Evolutionary conservation across 371 early-diverging fungal species (phyloP), one percentile per base, ranked within the genome.

Genomic region (Mucor mucedo): DNA sequence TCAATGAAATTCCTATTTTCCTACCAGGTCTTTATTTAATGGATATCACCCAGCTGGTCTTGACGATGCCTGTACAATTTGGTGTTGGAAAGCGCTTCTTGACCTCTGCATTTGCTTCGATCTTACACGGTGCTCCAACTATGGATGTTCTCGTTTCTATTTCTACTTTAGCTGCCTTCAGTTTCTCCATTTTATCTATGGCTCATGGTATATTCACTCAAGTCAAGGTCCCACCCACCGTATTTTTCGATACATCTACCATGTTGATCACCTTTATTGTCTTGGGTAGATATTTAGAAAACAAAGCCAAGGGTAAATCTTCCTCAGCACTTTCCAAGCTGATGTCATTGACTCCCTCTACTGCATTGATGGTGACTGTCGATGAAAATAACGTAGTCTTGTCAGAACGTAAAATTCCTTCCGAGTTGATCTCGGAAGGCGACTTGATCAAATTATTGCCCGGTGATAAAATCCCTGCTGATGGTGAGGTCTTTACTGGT

Each of bases 71-170:
- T n/a, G 89, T 96, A 4, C 96, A 96, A 79, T 95, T 98, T 77
- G 87, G 87, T 11, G 80, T 96, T 14, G 98, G 96, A 2, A 71
- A 73, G 41, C 80, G 88, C 41, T 97, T 98, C 78, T 90, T 95
- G 71, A 62, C 58, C 30, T 80, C 91, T 21, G 89, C 96, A 2
- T 91, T 82, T 73, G 90, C 90, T 69, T 90, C 96, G 0, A 60
- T 95, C 5, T 67, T 70, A 29, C 95, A 96, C 60, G 84, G 89
- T 5, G 85, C 86, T 38, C 92, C 95, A 52, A 98, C 94, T 30
- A 98, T 98, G 98, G 98, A 98, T 73, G 95, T 96, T n/a, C 77
- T 98, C 32, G 87, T 98, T 11, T 83, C 90, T 0, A 69, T 96
- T 3, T 95, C 97, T 14, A 97, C 98, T 0, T 65, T 91, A 39